Percentiles rank a stretch among this genome's conserved stretches.
Conservation (phyloP, 2,329 filamentous ascomycete species). For the Pseudonectria buxi region DNA sequence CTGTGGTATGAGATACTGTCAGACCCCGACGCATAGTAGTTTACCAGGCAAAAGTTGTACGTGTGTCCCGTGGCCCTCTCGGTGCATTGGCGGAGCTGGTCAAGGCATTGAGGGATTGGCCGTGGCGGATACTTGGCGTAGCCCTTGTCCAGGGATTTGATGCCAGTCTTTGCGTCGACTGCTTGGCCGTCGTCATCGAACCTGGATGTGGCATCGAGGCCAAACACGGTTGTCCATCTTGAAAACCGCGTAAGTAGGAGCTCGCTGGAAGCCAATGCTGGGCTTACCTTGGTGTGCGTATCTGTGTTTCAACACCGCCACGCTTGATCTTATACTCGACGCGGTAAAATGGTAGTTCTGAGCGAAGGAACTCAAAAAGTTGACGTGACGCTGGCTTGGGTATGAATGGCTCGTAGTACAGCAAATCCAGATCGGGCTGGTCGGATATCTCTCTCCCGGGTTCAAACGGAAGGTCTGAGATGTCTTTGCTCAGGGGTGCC, state of each 20-base stretch:
- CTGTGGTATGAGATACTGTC: slow-evolving; percentile 77
- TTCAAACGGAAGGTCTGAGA: slow-evolving; percentile 42
- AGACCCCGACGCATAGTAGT: slow-evolving; percentile 71
- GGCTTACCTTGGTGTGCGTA: slow-evolving; percentile 45
- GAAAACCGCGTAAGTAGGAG: background rate
- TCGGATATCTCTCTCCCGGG: slow-evolving; percentile 54
- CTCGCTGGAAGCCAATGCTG: background rate
- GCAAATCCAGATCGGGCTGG: slow-evolving; percentile 62
- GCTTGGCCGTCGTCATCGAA: slow-evolving; percentile 44
- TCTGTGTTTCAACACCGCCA: slow-evolving; percentile 53
- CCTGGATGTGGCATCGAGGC: slow-evolving; percentile 53
- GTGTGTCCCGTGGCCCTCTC: slow-evolving; percentile 59
- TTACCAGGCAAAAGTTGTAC: slow-evolving; percentile 76
- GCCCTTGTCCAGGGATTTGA: slow-evolving; percentile 43
- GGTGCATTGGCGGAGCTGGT: slow-evolving; percentile 53
- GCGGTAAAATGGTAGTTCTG: slow-evolving; percentile 68
- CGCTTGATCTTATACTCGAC: slow-evolving; percentile 68
- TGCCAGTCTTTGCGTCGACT: slow-evolving; percentile 36
- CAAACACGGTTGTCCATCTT: slow-evolving; percentile 50
- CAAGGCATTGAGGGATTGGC: slow-evolving; percentile 64
- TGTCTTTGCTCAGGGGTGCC: slow-evolving; percentile 28
- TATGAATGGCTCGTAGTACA: slow-evolving; percentile 72
- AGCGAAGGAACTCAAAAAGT: slow-evolving; percentile 64
- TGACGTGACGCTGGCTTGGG: slow-evolving; percentile 46
- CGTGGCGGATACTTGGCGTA: slow-evolving; percentile 53